Base-by-base conservation (phyloP, 225 moss, liverwort and hornwort genomes). In the Climacium dendroides region DNA sequence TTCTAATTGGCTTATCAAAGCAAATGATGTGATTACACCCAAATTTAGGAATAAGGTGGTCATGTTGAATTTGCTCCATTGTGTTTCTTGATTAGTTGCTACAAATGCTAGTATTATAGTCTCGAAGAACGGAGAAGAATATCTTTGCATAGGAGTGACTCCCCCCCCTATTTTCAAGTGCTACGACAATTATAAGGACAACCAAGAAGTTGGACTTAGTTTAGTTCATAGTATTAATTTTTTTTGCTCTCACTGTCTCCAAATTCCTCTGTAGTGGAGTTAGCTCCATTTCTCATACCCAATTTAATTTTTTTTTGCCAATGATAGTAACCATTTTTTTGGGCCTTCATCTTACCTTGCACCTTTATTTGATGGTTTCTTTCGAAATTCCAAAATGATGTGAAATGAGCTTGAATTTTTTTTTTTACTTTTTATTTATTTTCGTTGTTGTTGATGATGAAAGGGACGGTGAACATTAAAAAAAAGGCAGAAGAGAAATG, bases 121-220 rank as follows among this genome's bases (percentile, higher is more conserved):
- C 50, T 52, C 22, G 1, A 2, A 74, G 2, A 34, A 50, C 3
- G 1, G 20, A 50, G 1, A 74, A 74, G 34, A 34, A 50, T 74
- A 35, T 23, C 1, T 34, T 34, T 35, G 23, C 5, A 0, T 8
- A 13, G 5, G 22, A 6, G 13, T 34, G 7, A 5, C 14, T 22
- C 3, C 0, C 3, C 2, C 7, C n/a, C n/a, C n/a, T 22, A 22
- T 52, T 34, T 0, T 22, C 7, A 50, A 50, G 8, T 7, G 22
- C 13, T 32, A 5, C 0, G 0, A 50, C 4, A 50, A 0, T 34
- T 34, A 5, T 0, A 0, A 50, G 2, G 43, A 13, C 34, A 32
- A 48, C 1, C 1, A 13, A 7, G 3, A 50, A 32, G 4, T 74
- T 74, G 7, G 34, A 1, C 34, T 71, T 50, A 19, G 1, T 30